A percentile compares a stretch with the other conserved stretches of the same genome.
phyloP scores from a whole-genome alignment of 75 land plant species.

The Picea glauca region DNA sequence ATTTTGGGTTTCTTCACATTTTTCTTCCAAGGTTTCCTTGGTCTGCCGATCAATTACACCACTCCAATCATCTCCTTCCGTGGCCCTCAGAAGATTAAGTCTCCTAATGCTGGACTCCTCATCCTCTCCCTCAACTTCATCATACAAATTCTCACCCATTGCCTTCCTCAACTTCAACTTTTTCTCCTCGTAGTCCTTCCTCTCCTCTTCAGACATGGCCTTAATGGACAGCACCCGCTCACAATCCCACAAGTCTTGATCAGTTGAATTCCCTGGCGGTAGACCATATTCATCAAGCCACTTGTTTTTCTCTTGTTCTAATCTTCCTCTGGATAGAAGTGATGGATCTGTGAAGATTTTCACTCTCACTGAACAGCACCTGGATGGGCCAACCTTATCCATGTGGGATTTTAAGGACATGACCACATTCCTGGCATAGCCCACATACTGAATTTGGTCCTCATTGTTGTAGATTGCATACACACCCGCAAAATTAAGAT shows the following conservation, averaged over 20 bases:
- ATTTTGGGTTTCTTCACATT: background rate
- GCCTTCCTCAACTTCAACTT: constrained; percentile 56
- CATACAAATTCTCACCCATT: constrained; percentile 54
- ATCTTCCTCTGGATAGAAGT: constrained; percentile 25
- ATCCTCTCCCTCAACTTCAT: constrained; percentile 46
- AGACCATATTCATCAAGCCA: constrained; percentile 26
- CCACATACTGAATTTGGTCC: constrained; percentile 27
- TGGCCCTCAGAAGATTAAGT: constrained; percentile 41
- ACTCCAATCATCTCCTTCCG: constrained; percentile 54
- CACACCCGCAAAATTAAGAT: constrained; percentile 41
- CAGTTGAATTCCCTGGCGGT: constrained; percentile 35
- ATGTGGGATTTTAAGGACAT: constrained; percentile 31
- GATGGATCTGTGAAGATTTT: constrained; percentile 33
- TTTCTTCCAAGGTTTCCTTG: constrained; percentile 20
- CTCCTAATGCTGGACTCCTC: constrained; percentile 39
- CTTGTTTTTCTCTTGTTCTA: constrained; percentile 39
- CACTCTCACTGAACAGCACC: constrained; percentile 31
- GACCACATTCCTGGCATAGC: constrained; percentile 45
- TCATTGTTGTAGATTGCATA: constrained; percentile 28
- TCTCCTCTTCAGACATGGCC: constrained; percentile 38
- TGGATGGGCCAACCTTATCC: constrained; percentile 21
- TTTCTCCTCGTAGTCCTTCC: constrained; percentile 44
- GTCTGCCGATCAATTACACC: constrained; percentile 50
- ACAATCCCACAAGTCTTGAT: constrained; percentile 28
- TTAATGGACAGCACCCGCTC: background rate